phyloP scores from a whole-genome alignment of 176 grass and related monocot species.

The Cenchrus americanus region DNA sequence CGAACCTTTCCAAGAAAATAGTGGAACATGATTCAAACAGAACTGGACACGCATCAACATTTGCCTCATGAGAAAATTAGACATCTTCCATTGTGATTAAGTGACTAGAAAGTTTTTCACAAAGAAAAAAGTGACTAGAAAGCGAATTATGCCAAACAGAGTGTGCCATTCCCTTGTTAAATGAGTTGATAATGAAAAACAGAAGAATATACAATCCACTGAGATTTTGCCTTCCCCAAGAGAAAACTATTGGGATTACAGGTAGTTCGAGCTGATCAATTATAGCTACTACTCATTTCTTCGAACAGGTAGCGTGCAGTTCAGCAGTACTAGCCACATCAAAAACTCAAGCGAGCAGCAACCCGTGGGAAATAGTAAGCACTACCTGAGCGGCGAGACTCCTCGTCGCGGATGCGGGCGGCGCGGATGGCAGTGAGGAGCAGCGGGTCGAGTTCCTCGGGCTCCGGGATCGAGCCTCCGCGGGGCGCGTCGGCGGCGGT shows the following conservation, averaged over 20 bases:
- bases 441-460: slow-evolving; percentile 44
- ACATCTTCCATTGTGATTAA: slow-evolving; percentile 6
- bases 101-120: neutral
- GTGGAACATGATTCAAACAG: slow-evolving; percentile 1
- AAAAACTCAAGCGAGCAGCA: neutral
- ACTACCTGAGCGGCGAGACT: slow-evolving; percentile 55
- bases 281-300: neutral
- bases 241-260: neutral
- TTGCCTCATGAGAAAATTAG: neutral
- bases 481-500: neutral
- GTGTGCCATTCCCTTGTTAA: neutral
- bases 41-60: neutral
- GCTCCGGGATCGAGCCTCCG: slow-evolving; percentile 1
- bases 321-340: neutral
- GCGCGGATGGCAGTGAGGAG: slow-evolving; percentile 42
- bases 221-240: neutral
- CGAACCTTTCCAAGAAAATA: neutral
- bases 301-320: slow-evolving; percentile 27
- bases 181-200: neutral
- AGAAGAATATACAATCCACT: neutral
- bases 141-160: neutral
- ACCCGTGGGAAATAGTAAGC: neutral
- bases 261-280: neutral
- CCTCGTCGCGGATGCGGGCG: slow-evolving; percentile 52
- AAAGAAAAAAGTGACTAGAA: neutral